A percentile compares a stretch with the other conserved stretches of the same genome.
These are phyloP conservation scores for Primulina eburnea DNA, from an alignment of 257 asterid genomes.

Conservation along the genomic window DNA sequence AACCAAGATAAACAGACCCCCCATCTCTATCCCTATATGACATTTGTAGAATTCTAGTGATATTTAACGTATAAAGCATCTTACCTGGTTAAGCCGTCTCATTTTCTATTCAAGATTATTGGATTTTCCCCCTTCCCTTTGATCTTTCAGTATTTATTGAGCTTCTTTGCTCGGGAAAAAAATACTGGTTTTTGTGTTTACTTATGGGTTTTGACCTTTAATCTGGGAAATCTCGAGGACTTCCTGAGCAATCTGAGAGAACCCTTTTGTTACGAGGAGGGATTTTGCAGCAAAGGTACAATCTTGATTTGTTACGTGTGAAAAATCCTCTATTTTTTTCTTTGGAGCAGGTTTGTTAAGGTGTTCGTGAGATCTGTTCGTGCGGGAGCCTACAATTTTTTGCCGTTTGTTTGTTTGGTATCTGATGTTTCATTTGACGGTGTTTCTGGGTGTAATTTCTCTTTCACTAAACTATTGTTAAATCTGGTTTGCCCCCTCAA, in stretches of 20 bases:
- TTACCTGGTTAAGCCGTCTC: constrained; percentile 18
- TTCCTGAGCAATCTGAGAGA: constrained; percentile 25
- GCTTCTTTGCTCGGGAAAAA: constrained; percentile 9
- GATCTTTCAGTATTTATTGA: constrained; percentile 8
- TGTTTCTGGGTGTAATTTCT: constrained; percentile 26
- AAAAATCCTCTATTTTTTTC: neutral
- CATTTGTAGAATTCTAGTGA: constrained; percentile 25
- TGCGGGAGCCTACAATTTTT: constrained; percentile 19
- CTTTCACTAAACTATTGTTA: constrained; percentile 38
- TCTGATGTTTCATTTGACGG: constrained; percentile 28
- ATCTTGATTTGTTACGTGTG: constrained; percentile 24
- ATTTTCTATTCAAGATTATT: neutral
- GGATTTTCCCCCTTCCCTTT: constrained; percentile 11
- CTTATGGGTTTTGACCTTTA: constrained; percentile 18
- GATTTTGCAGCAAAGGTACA: constrained; percentile 40
- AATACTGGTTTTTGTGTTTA: neutral
- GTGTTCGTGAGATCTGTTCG: constrained; percentile 44
- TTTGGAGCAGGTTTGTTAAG: constrained; percentile 22
- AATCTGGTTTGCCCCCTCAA: constrained; percentile 14
- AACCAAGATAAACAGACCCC: constrained; percentile 17
- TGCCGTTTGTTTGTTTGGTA: constrained; percentile 2
- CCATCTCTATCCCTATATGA: constrained; percentile 22
- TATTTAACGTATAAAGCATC: constrained; percentile 9
- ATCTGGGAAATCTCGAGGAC: constrained; percentile 36
- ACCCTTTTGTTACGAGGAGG: constrained; percentile 30